Base-by-base conservation (phyloP, 768 basidiomycete species). In the Daedaleopsis nitida region DNA sequence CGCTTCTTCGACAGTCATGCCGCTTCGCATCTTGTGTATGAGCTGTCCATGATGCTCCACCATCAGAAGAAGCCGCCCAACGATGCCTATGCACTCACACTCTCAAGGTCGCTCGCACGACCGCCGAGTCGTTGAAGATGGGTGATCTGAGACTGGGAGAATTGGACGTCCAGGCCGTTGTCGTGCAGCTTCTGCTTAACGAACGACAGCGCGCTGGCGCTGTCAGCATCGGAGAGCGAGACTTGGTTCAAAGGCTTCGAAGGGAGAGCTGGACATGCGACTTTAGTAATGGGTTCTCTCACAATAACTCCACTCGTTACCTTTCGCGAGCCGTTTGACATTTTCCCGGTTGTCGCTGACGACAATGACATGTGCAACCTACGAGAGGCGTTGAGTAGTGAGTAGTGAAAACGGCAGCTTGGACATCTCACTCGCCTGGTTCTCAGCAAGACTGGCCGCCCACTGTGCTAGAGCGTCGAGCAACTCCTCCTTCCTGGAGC, bases 311-410 rank as follows among this genome's bases (percentile, higher is more conserved):
- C 23, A 43, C 12, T 52, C 74, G 6, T 12, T 43, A 90, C 93
- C 89, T 80, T 89, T 90, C 0, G 92, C 86, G 8, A 98, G 76
- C n/a, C 83, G 79, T 70, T 94, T 97, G 1, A 86, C 80, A 59
- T 96, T 90, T 67, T 94, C 94, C 27, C 91, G 84, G 66, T 94
- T 94, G 70, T 98, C 93, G 66, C 92, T 92, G 47, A 95, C 77
- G 37, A 98, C 86, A 51, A 99, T 79, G 49, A 97, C 94, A 73
- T 98, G 96, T 0, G 96, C 96, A 58, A 93, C 78, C 92, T 94
- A 62, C 23, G 32, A 23, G 21, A 49, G 23, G 12, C 45, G 2
- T 27, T 42, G 13, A 7, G 51, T 35, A 42, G 55, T 24, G 37
- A 32, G 23, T 50, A 23, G 44, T 34, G 12, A 8, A 64, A 10